phyloP scores from a whole-genome alignment of 2,329 filamentous ascomycete genomes.

The Aspergillus cejpii region DNA sequence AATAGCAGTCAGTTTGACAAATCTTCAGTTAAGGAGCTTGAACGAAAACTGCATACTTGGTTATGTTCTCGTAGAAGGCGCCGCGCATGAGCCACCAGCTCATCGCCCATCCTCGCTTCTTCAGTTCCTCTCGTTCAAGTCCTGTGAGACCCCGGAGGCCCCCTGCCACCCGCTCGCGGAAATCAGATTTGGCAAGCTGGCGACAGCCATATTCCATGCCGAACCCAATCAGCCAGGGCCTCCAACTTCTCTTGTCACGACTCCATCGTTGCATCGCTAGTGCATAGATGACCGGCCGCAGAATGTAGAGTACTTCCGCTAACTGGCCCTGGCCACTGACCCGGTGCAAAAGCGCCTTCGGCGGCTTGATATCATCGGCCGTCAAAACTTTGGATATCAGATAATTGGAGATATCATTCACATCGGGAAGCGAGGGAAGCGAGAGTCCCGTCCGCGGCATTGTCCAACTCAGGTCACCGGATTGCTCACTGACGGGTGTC shows the following conservation, averaged over 20 bases:
- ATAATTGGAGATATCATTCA: slow-evolving; percentile 77
- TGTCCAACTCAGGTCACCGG: slow-evolving; percentile 57
- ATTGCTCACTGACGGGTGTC: slow-evolving; percentile 37
- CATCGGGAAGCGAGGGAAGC: slow-evolving; percentile 73
- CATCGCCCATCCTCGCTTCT: slow-evolving; percentile 79
- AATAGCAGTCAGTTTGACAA: slow-evolving; percentile 21
- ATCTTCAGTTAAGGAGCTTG: not conserved
- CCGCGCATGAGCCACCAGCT: slow-evolving; percentile 95
- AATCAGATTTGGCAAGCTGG: slow-evolving; percentile 67
- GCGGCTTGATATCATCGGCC: slow-evolving; percentile 93
- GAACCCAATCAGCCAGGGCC: slow-evolving; percentile 82
- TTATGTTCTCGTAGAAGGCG: slow-evolving; percentile 92
- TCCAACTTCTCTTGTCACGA: slow-evolving; percentile 72
- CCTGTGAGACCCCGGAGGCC: slow-evolving; percentile 71
- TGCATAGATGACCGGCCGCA: slow-evolving; percentile 82
- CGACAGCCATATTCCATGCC: slow-evolving; percentile 79
- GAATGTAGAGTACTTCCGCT: slow-evolving; percentile 85
- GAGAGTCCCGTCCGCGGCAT: slow-evolving; percentile 93
- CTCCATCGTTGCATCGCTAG: slow-evolving; percentile 68
- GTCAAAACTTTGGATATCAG: slow-evolving; percentile 85
- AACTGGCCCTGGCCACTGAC: slow-evolving; percentile 65
- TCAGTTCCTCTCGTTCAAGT: slow-evolving; percentile 83
- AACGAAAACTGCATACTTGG: slow-evolving; percentile 50
- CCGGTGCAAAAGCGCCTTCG: slow-evolving; percentile 75
- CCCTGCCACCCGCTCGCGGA: slow-evolving; percentile 57